Evolutionary conservation across 2,329 filamentous ascomycete species (phyloP).

Genomic region (Trichoderma simmonsii): DNA sequence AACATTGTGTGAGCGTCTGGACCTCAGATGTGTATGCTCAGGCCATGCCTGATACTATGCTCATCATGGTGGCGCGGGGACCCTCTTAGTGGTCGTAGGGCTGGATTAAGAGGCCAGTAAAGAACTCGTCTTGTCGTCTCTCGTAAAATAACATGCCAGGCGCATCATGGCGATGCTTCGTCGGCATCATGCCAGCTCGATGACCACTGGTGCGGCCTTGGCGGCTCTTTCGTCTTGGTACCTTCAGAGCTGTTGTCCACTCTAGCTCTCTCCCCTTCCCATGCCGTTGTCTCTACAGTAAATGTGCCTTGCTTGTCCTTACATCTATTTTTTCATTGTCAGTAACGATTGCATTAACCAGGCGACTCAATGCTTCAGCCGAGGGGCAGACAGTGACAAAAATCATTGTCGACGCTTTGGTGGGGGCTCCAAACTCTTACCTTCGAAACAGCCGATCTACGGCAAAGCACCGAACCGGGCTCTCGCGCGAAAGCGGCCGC

Average conservation of each 20-base stretch:
- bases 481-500: conserved; percentile 43
- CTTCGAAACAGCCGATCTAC: conserved; percentile 58
- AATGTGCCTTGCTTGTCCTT: conserved; percentile 55
- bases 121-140: not conserved
- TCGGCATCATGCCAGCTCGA: conserved; percentile 37
- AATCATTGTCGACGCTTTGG: not conserved
- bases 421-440: conserved; percentile 33
- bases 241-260: not conserved
- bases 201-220: conserved; percentile 33
- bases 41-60: not conserved
- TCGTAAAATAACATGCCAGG: not conserved
- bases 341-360: not conserved
- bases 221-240: not conserved
- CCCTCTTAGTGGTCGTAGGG: not conserved
- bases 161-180: conserved; percentile 23
- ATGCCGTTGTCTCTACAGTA: conserved; percentile 61
- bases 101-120: not conserved
- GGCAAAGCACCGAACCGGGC: conserved; percentile 53
- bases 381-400: not conserved
- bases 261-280: conserved; percentile 45
- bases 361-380: not conserved
- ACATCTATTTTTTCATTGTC: conserved; percentile 45
- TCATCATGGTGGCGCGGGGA: not conserved
- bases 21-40: not conserved
- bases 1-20: not conserved